Evolutionary conservation across 768 basidiomycete species (phyloP), one percentile per base, ranked within the genome.

Genomic region (Lactarius akahatsu): DNA sequence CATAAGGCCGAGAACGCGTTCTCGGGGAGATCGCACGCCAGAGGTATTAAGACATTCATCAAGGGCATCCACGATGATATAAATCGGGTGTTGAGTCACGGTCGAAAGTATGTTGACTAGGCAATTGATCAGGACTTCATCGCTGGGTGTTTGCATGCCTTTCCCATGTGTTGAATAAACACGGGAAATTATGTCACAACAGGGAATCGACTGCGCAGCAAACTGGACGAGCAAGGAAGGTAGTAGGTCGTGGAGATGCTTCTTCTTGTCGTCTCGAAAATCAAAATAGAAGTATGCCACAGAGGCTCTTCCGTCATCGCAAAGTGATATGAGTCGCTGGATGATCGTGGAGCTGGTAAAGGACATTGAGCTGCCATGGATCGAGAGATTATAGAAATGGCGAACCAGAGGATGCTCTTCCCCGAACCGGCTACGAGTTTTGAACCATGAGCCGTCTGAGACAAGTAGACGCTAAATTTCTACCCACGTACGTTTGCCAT

Each of bases 271-370:
- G 15, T 47, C 45, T 47, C 43, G 7, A 20, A 45, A 45, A 45
- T 45, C 43, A 45, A 45, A 43, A 45, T 45, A 45, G 43, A 45
- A 45, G 8, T 45, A 45, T 3, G 43, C 43, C 43, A 45, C 43
- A 7, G 20, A 45, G 43, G 43, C 43, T 45, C 43, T 45, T 45
- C 43, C 43, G 7, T 18, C 43, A 20, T 20, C 20, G 43, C 8
- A 45, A 1, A 45, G 20, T 20, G 43, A 45, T 20, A 45, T 7
- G 43, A 45, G 1, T 8, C 43, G 43, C 20, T 45, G n/a, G n/a
- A 47, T n/a, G 45, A 47, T 47, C 45, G 45, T n/a, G 23, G 45
- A 47, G 45, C n/a, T 47, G 45, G 45, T 47, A n/a, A n/a, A 47
- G 20, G 23, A 47, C 9, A n/a, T 47, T n/a, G n/a, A 41, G 45